Conservation (phyloP, 192 early-diverging fungal species). For the Backusella parvicylindrica region DNA sequence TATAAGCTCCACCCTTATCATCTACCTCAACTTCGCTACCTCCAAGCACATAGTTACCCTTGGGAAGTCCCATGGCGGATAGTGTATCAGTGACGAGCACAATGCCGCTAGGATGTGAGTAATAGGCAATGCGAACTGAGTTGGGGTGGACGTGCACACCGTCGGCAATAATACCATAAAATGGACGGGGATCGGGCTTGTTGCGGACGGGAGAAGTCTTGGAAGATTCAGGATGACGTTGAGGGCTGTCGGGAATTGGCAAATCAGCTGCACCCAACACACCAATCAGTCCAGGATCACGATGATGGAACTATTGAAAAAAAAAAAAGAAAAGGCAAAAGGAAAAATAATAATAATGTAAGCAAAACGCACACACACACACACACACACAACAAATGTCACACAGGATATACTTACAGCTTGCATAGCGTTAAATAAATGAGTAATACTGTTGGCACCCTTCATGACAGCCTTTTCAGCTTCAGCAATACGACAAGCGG, state of each 20-base stretch:
- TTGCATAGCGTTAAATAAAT: conserved; percentile 86
- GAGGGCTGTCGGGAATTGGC: conserved; percentile 14
- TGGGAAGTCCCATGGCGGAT: conserved; percentile 68
- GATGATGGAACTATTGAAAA: conserved; percentile 67
- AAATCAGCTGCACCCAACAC: conserved; percentile 56
- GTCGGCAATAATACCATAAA: conserved; percentile 83
- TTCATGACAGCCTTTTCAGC: conserved; percentile 59
- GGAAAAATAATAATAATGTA: too few species aligned
- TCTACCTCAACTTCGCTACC: conserved; percentile 31
- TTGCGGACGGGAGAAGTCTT: conserved; percentile 28
- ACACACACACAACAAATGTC: neutral
- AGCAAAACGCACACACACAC: neutral
- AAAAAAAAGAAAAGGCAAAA: neutral
- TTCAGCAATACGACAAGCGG: conserved; percentile 61
- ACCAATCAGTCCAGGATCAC: conserved; percentile 80
- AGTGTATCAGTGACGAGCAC: conserved; percentile 83
- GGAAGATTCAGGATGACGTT: conserved; percentile 27
- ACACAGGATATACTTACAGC: conserved; percentile 28
- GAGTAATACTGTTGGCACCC: conserved; percentile 74
- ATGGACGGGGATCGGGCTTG: conserved; percentile 59
- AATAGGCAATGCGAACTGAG: conserved; percentile 79
- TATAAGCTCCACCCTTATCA: conserved; percentile 56
- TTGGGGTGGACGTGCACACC: conserved; percentile 83
- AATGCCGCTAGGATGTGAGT: conserved; percentile 73
- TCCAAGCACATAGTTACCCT: conserved; percentile 65